Percentiles rank a stretch among this genome's conserved stretches.
Conservation (phyloP, 176 grass and related monocot species). For the Paspalum vaginatum region DNA sequence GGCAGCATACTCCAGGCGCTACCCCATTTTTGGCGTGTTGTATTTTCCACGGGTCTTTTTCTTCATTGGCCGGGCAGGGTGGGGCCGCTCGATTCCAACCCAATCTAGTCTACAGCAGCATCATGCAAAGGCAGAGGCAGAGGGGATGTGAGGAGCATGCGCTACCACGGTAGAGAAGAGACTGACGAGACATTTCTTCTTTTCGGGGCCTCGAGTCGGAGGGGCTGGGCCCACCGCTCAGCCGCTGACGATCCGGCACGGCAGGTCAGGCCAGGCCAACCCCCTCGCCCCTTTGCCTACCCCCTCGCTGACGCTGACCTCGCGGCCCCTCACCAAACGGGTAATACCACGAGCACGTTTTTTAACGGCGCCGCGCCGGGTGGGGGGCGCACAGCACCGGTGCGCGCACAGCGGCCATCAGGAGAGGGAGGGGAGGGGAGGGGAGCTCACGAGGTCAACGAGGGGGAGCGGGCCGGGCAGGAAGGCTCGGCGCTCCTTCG, state of each 20-base stretch:
- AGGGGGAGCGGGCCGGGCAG: constrained; percentile 3
- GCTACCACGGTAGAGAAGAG: too few species aligned
- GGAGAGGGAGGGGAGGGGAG: neutral
- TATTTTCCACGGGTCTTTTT: neutral
- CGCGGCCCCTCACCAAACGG: neutral
- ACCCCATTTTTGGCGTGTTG: neutral
- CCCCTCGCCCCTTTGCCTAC: neutral
- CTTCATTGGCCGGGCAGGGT: neutral
- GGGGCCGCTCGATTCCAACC: neutral
- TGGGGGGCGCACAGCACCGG: neutral
- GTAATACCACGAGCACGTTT: constrained; percentile 1
- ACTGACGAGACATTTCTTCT: neutral
- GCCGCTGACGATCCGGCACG: constrained; percentile 10
- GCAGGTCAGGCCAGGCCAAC: neutral
- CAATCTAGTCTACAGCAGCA: neutral
- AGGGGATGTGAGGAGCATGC: too few species aligned
- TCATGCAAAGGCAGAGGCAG: neutral
- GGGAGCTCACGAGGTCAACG: constrained; percentile 31
- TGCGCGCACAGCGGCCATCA: neutral
- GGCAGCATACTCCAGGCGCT: neutral
- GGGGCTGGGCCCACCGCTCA: neutral
- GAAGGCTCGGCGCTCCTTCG: constrained; percentile 17
- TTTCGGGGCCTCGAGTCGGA: neutral
- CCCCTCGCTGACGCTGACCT: neutral
- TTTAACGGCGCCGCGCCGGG: neutral